A percentile compares a stretch with the other conserved stretches of the same genome.
Evolutionary conservation across 2,329 filamentous ascomycete species (phyloP).

Genomic region (Ophiostoma tasmaniense): DNA sequence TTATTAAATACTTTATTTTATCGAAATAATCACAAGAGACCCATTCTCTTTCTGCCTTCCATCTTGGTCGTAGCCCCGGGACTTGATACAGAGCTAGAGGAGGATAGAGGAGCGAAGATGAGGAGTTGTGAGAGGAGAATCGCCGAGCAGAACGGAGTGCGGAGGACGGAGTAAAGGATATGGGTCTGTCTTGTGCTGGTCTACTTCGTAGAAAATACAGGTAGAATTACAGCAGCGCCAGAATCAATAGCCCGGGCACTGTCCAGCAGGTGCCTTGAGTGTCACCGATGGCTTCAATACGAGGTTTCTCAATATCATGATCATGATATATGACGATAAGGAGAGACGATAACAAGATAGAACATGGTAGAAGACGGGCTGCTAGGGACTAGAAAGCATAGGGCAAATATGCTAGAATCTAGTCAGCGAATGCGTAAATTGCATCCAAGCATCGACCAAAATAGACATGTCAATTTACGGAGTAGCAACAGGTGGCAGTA

Average conservation of each 20-base stretch:
- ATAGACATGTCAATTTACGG: background rate
- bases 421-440: background rate
- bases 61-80: slow-evolving; percentile 14
- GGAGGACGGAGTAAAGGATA: background rate
- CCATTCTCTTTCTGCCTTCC: slow-evolving; percentile 11
- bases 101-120: background rate
- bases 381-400: background rate
- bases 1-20: background rate
- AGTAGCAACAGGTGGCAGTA: background rate
- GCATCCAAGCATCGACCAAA: background rate
- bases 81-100: slow-evolving; percentile 8
- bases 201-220: too few relatives aligned
- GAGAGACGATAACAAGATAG: background rate
- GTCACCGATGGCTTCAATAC: background rate
- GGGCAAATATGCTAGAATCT: too few relatives aligned
- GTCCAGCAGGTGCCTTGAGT: background rate
- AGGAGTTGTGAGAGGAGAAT: background rate
- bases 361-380: background rate
- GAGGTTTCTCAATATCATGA: background rate
- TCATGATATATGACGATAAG: background rate
- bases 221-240: too few relatives aligned
- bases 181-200: background rate
- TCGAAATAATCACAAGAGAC: background rate
- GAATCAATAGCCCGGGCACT: background rate
- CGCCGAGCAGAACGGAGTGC: background rate